Base-by-base conservation (phyloP, 1,139 yeast genomes). In the Debaryomyces fabryi region DNA sequence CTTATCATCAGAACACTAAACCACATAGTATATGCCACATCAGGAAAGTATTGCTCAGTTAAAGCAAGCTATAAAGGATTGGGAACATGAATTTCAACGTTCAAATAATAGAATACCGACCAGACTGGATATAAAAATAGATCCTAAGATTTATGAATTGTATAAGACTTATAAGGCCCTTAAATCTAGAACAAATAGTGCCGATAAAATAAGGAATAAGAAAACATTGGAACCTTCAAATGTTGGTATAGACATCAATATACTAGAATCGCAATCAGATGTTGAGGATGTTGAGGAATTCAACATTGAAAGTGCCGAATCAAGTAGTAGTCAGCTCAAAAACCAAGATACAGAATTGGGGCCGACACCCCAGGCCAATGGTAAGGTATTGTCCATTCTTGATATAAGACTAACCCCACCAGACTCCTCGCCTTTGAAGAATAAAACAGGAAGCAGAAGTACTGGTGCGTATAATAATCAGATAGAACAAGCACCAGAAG, bases 311-410 rank as follows among this genome's bases (percentile, higher is more conserved):
- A 53, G 50, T 6, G n/a, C 24, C 18, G 44, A 48, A 18, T 37
- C 35, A 13, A 47, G 39, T 12, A 50, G 44, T 30, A 30, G 7
- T 15, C 34, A 43, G n/a, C 27, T 38, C 8, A 25, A 43, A 21
- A 25, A 12, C 10, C 41, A 13, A 23, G 21, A 56, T 13, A 62
- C 63, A 1, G 85, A 81, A 52, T 61, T 86, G 15, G 92, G 92
- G 0, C 93, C 93, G 0, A 86, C 93, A 0, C 93, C 93, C 0
- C 92, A 86, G 54, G 75, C 86, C 8, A 76, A 83, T 51, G 93
- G 93, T 0, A 76, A 83, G 37, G 88, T 86, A 0, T 59, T 85
- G 39, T 84, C 91, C 9, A 72, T 86, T 10, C 84, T 86, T 57
- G 91, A 86, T 53, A 68, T 79, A 39, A 62, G 64, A 39, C 48